These are phyloP conservation scores for Agaricales sp. DNA, from an alignment of 1,284 basidiomycete genomes.

Conservation along the genomic window DNA sequence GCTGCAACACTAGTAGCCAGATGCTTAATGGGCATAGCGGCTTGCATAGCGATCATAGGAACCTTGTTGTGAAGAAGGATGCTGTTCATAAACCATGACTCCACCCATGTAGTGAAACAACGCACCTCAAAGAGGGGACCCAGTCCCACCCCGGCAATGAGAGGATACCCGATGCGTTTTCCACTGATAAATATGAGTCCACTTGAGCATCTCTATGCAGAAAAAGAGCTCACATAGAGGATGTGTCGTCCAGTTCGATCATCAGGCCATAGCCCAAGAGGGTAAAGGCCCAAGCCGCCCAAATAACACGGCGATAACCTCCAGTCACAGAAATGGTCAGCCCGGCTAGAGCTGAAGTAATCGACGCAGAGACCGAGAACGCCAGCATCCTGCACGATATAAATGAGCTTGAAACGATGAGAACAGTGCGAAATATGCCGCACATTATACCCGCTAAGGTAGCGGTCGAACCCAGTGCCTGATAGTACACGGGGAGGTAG, in stretches of 20 bases:
- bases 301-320: constrained; percentile 28
- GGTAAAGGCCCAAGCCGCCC: constrained; percentile 14
- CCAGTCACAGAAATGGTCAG: constrained; percentile 24
- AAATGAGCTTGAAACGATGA: not conserved
- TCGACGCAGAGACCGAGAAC: constrained; percentile 25
- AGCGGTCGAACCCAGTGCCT: constrained; percentile 33
- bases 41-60: constrained; percentile 17
- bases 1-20: constrained; percentile 32
- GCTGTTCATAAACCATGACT: not conserved
- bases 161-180: constrained; percentile 21
- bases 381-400: constrained; percentile 25
- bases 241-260: constrained; percentile 21
- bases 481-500: constrained; percentile 29
- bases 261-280: constrained; percentile 18
- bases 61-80: too few species aligned
- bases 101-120: not conserved
- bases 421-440: not conserved
- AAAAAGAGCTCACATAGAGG: constrained; percentile 13
- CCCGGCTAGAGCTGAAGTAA: constrained; percentile 24
- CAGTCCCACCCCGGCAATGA: constrained; percentile 23
- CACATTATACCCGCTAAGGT: constrained; percentile 27
- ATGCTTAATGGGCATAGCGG: constrained; percentile 34
- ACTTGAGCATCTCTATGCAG: not conserved
- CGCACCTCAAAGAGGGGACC: constrained; percentile 22
- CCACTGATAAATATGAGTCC: constrained; percentile 10